These are phyloP conservation scores for Penicillium steckii DNA, from an alignment of 495 filamentous ascomycete species.

Conservation along the genomic window DNA sequence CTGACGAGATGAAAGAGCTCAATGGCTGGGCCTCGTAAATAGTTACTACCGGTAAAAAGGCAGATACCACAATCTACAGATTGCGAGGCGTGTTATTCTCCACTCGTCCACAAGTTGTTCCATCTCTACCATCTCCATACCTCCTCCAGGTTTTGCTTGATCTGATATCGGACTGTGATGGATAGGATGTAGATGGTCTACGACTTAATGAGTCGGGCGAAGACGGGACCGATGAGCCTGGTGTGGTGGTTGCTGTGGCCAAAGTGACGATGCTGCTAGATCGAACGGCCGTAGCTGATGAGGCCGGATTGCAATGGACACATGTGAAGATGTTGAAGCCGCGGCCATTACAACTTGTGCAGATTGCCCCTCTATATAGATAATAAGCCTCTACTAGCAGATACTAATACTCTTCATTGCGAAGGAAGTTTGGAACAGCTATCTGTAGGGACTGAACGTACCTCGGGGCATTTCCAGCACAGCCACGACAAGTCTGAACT, in stretches of 20 bases:
- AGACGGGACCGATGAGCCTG: slow-evolving; percentile 26
- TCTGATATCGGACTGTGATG: slow-evolving; percentile 19
- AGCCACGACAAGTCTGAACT: slow-evolving; percentile 37
- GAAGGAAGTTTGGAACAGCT: no score
- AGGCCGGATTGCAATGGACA: slow-evolving; percentile 35
- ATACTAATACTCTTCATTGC: not conserved
- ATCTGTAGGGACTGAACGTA: slow-evolving; percentile 10
- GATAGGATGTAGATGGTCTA: slow-evolving; percentile 31
- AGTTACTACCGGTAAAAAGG: not conserved
- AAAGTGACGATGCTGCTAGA: slow-evolving; percentile 6
- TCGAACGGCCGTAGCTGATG: slow-evolving; percentile 12
- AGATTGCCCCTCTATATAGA: slow-evolving; percentile 28
- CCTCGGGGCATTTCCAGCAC: slow-evolving; percentile 43
- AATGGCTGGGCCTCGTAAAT: no score
- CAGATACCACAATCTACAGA: slow-evolving; percentile 4
- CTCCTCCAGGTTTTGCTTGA: slow-evolving; percentile 13
- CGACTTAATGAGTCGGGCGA: slow-evolving; percentile 33
- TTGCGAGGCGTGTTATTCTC: slow-evolving; percentile 24
- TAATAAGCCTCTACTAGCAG: not conserved
- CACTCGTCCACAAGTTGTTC: slow-evolving; percentile 21
- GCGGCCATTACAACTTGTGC: slow-evolving; percentile 32
- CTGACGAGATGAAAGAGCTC: no score
- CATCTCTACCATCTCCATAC: slow-evolving; percentile 16
- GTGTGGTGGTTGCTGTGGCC: slow-evolving; percentile 18
- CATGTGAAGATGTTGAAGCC: slow-evolving; percentile 41